These are phyloP conservation scores for Urochloa ruziziensis DNA, from an alignment of 176 grass and related monocot species.

Conservation along the genomic window DNA sequence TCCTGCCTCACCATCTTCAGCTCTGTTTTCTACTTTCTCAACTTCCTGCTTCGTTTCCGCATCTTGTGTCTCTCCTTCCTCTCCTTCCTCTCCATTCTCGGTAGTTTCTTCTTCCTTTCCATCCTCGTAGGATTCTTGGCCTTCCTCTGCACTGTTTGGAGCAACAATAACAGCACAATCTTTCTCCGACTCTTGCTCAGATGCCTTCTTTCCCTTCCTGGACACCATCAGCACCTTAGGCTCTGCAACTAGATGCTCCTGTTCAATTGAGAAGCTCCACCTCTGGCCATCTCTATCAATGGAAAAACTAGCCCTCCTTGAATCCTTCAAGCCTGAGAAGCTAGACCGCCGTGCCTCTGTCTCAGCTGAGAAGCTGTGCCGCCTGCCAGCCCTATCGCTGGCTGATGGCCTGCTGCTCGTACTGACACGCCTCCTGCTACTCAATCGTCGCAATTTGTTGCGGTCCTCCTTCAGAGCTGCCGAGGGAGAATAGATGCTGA, in stretches of 20 bases:
- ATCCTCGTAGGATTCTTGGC: constrained; percentile 29
- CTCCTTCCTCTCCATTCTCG: constrained; percentile 44
- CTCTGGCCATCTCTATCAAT: constrained; percentile 67
- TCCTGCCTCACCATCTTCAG: constrained; percentile 20
- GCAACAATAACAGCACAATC: constrained; percentile 29
- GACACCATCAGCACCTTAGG: constrained; percentile 60
- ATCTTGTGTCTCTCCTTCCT: constrained; percentile 35
- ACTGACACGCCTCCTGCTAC: constrained; percentile 49
- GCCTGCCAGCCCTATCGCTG: constrained; percentile 53
- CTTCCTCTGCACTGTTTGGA: constrained; percentile 45
- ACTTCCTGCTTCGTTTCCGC: neutral
- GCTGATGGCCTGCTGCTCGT: constrained; percentile 35
- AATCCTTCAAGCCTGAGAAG: constrained; percentile 68
- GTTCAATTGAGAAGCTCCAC: constrained; percentile 92
- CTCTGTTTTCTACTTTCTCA: constrained; percentile 27
- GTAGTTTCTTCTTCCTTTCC: constrained; percentile 36
- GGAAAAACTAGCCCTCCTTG: constrained; percentile 84
- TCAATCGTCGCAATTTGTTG: constrained; percentile 54
- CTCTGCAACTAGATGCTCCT: constrained; percentile 69
- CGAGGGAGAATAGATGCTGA: constrained; percentile 44
- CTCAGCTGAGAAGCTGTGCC: constrained; percentile 87
- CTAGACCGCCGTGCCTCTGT: constrained; percentile 58
- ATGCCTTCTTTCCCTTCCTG: constrained; percentile 52
- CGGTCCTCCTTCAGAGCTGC: constrained; percentile 55
- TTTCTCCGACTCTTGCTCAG: constrained; percentile 45